Conservation (phyloP, 2,329 filamentous ascomycete species). For the Phoma sp. region DNA sequence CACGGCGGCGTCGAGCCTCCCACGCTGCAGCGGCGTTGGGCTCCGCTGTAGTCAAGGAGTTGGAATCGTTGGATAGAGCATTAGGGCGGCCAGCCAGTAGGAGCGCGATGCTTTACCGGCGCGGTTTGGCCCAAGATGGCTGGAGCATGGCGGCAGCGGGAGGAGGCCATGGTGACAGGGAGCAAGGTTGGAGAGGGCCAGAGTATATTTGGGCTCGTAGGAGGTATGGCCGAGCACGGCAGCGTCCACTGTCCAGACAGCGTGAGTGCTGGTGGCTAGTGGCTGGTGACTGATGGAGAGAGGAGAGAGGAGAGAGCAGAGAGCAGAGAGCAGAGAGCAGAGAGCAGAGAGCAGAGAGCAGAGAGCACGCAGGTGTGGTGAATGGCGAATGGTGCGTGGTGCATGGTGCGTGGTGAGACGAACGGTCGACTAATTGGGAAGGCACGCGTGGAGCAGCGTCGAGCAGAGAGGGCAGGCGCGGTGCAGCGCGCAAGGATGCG, state of each 20-base stretch:
- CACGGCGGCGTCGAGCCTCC: slow-evolving; percentile 16
- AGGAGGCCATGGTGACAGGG: slow-evolving; percentile 23
- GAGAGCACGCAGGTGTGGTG: too few species aligned
- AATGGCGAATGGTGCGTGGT: too few species aligned
- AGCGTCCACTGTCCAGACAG: too few species aligned
- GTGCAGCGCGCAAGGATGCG: background rate
- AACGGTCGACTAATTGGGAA: background rate
- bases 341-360: background rate
- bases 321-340: background rate
- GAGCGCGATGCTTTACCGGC: slow-evolving; percentile 17
- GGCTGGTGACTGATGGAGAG: slow-evolving; percentile 6
- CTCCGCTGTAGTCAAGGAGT: slow-evolving; percentile 18
- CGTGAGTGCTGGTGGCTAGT: too few species aligned
- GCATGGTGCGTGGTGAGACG: background rate
- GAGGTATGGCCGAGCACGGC: too few species aligned
- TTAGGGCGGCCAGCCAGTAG: slow-evolving; percentile 22
- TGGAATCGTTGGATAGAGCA: slow-evolving; percentile 10
- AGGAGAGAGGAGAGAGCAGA: background rate
- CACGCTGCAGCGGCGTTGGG: slow-evolving; percentile 23
- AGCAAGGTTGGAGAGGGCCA: background rate
- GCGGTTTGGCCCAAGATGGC: slow-evolving; percentile 22
- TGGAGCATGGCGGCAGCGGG: slow-evolving; percentile 29
- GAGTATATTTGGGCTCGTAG: too few species aligned
- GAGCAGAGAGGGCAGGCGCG: slow-evolving; percentile 1
- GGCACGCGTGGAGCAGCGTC: slow-evolving; percentile 3